Evolutionary conservation across 805 yeast species (phyloP), one percentile per base, ranked within the genome.

Genomic region (Alloascoidea hylecoeti): DNA sequence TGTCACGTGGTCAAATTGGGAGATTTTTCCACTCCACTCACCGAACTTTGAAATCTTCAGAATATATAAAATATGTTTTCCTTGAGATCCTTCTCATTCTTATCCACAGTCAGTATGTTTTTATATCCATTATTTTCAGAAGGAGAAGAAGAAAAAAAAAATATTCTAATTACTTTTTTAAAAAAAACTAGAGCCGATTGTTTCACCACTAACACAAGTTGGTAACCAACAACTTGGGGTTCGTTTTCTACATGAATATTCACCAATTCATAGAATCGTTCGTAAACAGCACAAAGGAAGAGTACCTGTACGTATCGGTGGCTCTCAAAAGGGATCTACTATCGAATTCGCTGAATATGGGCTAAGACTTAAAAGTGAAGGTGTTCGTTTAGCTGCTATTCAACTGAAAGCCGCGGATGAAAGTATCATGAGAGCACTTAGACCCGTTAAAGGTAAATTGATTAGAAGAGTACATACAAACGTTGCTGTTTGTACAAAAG

Each of bases 291-390:
- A 83, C 59, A 92, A 92, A 56, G 98, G 98, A 17, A 69, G 96
- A 48, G 96, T 92, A 4, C 73, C 94, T 1, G 96, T 88, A 6
- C 79, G 95, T 57, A 83, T 81, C 12, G 98, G 98, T 38, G 96
- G 96, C 1, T 86, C 96, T 2, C 67, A 72, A 39, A 86, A 83
- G 55, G 98, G 98, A 18, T 79, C 89, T 36, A 70, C 83, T 2
- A 56, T 92, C 23, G 75, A 73, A 42, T 81, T 77, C 48, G 98
- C 98, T 18, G 66, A 71, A 14, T 85, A 72, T 56, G 98, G 96
- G 15, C 66, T 89, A 45, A 74, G 98, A 49, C 69, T 92, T 41
- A 81, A 81, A 55, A 68, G 86, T n/a, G 89, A 81, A 53, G 98
- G 98, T 33, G 63, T 76, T 6, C 69, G 97, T 41, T 61, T 92